Conservation (phyloP, 805 yeast species). For the Candida parachauliodes region DNA sequence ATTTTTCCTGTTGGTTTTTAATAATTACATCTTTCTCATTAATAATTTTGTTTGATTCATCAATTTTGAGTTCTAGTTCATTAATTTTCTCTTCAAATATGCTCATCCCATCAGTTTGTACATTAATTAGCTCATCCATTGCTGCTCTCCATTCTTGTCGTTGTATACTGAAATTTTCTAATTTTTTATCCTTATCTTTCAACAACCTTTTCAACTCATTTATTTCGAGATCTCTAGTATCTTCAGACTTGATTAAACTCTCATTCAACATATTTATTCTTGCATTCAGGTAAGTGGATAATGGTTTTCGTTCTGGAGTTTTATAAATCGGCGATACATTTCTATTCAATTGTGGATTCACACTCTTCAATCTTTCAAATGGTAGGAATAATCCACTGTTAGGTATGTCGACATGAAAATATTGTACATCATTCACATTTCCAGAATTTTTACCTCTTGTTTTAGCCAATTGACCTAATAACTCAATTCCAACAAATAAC, state of each 20-base stretch:
- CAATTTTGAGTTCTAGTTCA: conserved; percentile 39
- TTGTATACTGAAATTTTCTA: conserved; percentile 49
- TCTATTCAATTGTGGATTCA: conserved; percentile 21
- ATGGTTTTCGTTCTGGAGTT: conserved; percentile 3
- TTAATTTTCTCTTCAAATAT: conserved; percentile 45
- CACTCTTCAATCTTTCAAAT: conserved; percentile 40
- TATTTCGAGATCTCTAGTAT: conserved; percentile 20
- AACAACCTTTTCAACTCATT: conserved; percentile 15
- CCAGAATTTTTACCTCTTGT: conserved; percentile 82
- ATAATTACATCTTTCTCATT: not conserved
- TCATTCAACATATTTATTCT: conserved; percentile 7
- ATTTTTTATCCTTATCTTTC: conserved; percentile 38
- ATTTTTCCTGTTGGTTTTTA: conserved; percentile 1
- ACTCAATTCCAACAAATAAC: conserved; percentile 81
- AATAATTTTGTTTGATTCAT: conserved; percentile 20
- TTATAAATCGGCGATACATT: not conserved
- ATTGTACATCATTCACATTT: conserved; percentile 64
- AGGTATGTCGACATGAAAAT: conserved; percentile 63
- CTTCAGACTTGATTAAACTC: conserved; percentile 2
- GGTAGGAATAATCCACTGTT: conserved; percentile 75
- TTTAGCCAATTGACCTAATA: conserved; percentile 57
- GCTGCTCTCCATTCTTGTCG: conserved; percentile 58
- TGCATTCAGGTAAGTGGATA: conserved; percentile 3
- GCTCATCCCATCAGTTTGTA: conserved; percentile 53
- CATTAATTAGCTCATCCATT: conserved; percentile 50